Conservation (phyloP, 805 yeast genomes). For the Pichia ethanolica region DNA sequence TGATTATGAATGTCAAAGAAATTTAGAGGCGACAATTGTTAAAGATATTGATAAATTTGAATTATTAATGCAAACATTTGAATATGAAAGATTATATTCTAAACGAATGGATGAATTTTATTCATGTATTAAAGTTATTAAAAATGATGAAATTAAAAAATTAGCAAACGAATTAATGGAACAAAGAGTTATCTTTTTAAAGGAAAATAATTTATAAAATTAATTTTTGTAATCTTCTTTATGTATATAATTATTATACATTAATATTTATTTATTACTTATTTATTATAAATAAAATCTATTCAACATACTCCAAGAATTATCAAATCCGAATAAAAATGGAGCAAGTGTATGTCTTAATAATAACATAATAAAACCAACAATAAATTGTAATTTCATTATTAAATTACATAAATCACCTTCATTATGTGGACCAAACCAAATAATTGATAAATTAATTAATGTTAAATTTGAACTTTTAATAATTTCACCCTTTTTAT, state of each 20-base stretch:
- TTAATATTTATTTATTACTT: background rate
- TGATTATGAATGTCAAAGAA: slow-evolving; percentile 81
- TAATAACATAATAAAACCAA: slow-evolving; percentile 61
- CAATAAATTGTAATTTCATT: slow-evolving; percentile 50
- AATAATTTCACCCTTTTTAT: slow-evolving; percentile 23
- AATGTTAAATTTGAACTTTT: slow-evolving; percentile 76
- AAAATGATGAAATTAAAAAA: slow-evolving; percentile 59
- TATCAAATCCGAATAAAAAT: slow-evolving; percentile 83
- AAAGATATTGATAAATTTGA: slow-evolving; percentile 93
- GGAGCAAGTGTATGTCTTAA: slow-evolving; percentile 82
- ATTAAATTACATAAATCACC: slow-evolving; percentile 60
- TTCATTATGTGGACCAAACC: slow-evolving; percentile 88
- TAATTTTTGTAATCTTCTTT: background rate
- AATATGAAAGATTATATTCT: slow-evolving; percentile 66
- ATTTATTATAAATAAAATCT: slow-evolving; percentile 16
- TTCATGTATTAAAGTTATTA: slow-evolving; percentile 51
- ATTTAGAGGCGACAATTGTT: slow-evolving; percentile 79
- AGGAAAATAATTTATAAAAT: background rate
- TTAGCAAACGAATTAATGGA: slow-evolving; percentile 56
- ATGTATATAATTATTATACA: background rate
- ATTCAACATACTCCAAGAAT: slow-evolving; percentile 39
- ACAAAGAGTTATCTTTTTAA: slow-evolving; percentile 39
- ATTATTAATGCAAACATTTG: slow-evolving; percentile 72
- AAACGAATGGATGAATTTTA: slow-evolving; percentile 66
- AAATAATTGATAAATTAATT: slow-evolving; percentile 73